Evolutionary conservation across 202 grass and related monocot genomes (phyloP).

Genomic region (Sporobolus alterniflorus): DNA sequence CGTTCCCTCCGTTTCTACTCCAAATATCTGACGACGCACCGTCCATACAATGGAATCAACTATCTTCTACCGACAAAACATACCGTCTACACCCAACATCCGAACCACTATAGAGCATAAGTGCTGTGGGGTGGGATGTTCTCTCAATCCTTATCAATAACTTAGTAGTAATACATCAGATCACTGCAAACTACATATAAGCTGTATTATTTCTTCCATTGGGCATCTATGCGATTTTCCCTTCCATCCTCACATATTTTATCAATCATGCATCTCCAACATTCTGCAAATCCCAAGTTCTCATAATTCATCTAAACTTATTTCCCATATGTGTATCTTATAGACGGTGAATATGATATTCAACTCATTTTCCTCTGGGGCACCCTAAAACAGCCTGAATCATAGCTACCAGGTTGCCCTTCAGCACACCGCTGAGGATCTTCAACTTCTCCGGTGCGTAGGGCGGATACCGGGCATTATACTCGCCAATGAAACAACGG

Average conservation of each 20-base stretch:
- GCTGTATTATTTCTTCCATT: neutral
- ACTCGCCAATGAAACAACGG: conserved; percentile 56
- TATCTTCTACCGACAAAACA: too few species aligned
- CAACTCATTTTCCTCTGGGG: neutral
- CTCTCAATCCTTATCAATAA: too few species aligned
- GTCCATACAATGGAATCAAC: too few species aligned
- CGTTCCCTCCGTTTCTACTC: too few species aligned
- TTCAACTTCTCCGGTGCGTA: conserved; percentile 70
- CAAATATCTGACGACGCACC: too few species aligned
- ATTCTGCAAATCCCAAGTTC: neutral
- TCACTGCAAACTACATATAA: neutral
- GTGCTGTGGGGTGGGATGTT: too few species aligned
- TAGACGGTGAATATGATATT: neutral
- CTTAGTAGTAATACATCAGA: too few species aligned
- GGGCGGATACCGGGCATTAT: conserved; percentile 71
- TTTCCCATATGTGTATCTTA: too few species aligned
- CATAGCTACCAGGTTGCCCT: conserved; percentile 35
- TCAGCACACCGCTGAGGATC: conserved; percentile 70
- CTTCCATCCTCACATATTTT: neutral
- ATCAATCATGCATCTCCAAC: neutral
- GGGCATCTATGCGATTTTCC: neutral
- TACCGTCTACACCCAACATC: too few species aligned
- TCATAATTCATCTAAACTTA: neutral
- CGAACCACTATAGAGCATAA: too few species aligned
- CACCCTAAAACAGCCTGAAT: neutral